A percentile compares a stretch with the other conserved stretches of the same genome.
phyloP scores from a whole-genome alignment of 306 rosid species.

The Castanospermum australe region DNA sequence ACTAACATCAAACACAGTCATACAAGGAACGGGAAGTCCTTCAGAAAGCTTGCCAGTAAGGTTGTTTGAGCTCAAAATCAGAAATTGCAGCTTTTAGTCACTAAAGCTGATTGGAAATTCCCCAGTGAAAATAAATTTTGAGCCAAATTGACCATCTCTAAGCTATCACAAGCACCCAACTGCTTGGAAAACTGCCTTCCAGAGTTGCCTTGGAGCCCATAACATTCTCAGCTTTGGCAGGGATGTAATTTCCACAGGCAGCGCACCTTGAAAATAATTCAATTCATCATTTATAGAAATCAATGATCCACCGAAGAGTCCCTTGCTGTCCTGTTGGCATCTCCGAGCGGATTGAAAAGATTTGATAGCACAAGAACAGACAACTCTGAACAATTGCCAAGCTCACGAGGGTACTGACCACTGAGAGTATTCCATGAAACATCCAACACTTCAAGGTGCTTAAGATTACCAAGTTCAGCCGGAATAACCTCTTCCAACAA shows the following conservation, averaged over 20 bases:
- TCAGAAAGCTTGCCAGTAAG: slow-evolving; percentile 61
- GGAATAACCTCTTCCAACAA: slow-evolving; percentile 72
- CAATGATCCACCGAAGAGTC: slow-evolving; percentile 39
- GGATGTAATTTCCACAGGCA: slow-evolving; percentile 54
- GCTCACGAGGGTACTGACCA: slow-evolving; percentile 59
- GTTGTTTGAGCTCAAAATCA: slow-evolving; percentile 64
- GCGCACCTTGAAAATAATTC: slow-evolving; percentile 72
- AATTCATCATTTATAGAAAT: slow-evolving; percentile 49
- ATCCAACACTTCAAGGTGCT: slow-evolving; percentile 67
- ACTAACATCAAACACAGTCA: slow-evolving; percentile 81
- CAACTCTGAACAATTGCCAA: slow-evolving; percentile 68
- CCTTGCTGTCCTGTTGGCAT: slow-evolving; percentile 25
- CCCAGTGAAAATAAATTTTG: slow-evolving; percentile 66
- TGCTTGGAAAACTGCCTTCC: slow-evolving; percentile 53
- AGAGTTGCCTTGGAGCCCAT: slow-evolving; percentile 89
- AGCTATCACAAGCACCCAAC: slow-evolving; percentile 63
- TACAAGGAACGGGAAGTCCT: slow-evolving; percentile 67
- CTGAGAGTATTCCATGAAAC: slow-evolving; percentile 84
- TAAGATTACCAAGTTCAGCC: slow-evolving; percentile 57
- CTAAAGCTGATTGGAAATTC: slow-evolving; percentile 54
- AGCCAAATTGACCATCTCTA: slow-evolving; percentile 83
- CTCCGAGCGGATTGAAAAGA: slow-evolving; percentile 49
- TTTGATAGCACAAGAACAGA: slow-evolving; percentile 79
- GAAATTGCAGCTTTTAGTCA: slow-evolving; percentile 59
- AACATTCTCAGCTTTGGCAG: slow-evolving; percentile 77